Percentiles rank a stretch among this genome's conserved stretches.
phyloP scores from a whole-genome alignment of 2,329 filamentous ascomycete genomes.

The Venturia nashicola region DNA sequence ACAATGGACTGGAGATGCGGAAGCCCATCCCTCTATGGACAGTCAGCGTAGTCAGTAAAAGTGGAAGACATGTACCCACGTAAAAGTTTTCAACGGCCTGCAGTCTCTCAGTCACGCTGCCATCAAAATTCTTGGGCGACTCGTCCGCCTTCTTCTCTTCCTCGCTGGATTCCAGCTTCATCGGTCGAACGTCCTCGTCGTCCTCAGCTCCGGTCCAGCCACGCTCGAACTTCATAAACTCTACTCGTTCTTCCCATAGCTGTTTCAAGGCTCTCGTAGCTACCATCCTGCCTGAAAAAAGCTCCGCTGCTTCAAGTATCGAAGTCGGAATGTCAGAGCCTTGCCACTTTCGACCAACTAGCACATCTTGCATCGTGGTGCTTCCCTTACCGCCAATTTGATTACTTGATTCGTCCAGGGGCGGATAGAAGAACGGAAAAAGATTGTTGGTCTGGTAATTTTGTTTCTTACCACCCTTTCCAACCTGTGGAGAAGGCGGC shows the following conservation, averaged over 20 bases:
- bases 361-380: slow-evolving; percentile 63
- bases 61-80: slow-evolving; percentile 40
- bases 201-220: slow-evolving; percentile 58
- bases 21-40: slow-evolving; percentile 53
- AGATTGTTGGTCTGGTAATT: slow-evolving; percentile 99
- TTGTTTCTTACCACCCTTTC: slow-evolving; percentile 94
- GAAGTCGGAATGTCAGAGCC: slow-evolving; percentile 90
- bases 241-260: slow-evolving; percentile 86
- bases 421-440: slow-evolving; percentile 95
- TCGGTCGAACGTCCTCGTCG: slow-evolving; percentile 32
- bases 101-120: slow-evolving; percentile 52
- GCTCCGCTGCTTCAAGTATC: slow-evolving; percentile 84
- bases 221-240: slow-evolving; percentile 81
- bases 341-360: slow-evolving; percentile 80
- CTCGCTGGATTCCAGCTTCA: slow-evolving; percentile 12
- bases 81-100: slow-evolving; percentile 73
- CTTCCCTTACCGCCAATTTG: slow-evolving; percentile 80
- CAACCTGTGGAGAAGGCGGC: slow-evolving; percentile 78
- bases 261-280: slow-evolving; percentile 88
- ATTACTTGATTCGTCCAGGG: slow-evolving; percentile 78
- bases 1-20: slow-evolving; percentile 85
- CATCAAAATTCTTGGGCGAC: slow-evolving; percentile 32
- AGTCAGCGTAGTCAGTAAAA: slow-evolving; percentile 7
- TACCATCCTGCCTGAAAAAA: slow-evolving; percentile 81
- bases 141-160: slow-evolving; percentile 18